Conservation (phyloP, 2,329 filamentous ascomycete genomes). For the Teratosphaeria nubilosa region DNA sequence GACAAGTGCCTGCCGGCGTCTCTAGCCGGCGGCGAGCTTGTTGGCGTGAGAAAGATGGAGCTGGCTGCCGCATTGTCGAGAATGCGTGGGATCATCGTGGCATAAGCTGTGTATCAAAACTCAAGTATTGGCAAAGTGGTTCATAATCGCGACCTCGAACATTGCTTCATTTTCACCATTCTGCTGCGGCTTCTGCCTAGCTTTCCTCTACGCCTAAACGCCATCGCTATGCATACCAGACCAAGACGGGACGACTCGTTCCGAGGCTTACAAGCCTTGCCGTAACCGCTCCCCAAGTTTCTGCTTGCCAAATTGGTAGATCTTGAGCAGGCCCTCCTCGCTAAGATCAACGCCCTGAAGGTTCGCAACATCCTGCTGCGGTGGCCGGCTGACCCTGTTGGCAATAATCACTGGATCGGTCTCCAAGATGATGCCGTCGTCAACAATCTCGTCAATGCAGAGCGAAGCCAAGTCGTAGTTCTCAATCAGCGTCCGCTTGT, state of each 20-base stretch:
- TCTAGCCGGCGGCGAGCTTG: slow-evolving; percentile 21
- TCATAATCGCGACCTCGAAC: background rate
- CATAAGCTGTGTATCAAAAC: background rate
- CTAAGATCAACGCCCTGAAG: slow-evolving; percentile 91
- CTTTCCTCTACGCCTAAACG: slow-evolving; percentile 1
- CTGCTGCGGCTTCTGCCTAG: background rate
- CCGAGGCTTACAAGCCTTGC: slow-evolving; percentile 55
- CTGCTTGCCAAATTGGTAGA: slow-evolving; percentile 86
- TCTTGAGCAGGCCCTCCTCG: slow-evolving; percentile 88
- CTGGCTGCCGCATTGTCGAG: slow-evolving; percentile 22
- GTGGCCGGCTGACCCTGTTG: slow-evolving; percentile 83
- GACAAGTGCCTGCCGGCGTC: slow-evolving; percentile 14
- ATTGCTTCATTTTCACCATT: background rate
- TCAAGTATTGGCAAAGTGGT: background rate
- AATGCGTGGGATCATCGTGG: slow-evolving; percentile 27
- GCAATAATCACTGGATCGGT: slow-evolving; percentile 92
- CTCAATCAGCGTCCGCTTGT: slow-evolving; percentile 95
- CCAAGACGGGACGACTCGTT: background rate
- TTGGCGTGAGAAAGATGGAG: slow-evolving; percentile 22
- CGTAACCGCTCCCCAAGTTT: slow-evolving; percentile 85
- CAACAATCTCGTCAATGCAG: slow-evolving; percentile 88
- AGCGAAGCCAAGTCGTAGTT: slow-evolving; percentile 96
- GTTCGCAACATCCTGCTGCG: slow-evolving; percentile 75
- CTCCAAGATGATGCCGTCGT: slow-evolving; percentile 93
- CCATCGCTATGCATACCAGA: slow-evolving; percentile 8